Conservation (phyloP, 2,329 filamentous ascomycete species). For the Penicillium hordei region DNA sequence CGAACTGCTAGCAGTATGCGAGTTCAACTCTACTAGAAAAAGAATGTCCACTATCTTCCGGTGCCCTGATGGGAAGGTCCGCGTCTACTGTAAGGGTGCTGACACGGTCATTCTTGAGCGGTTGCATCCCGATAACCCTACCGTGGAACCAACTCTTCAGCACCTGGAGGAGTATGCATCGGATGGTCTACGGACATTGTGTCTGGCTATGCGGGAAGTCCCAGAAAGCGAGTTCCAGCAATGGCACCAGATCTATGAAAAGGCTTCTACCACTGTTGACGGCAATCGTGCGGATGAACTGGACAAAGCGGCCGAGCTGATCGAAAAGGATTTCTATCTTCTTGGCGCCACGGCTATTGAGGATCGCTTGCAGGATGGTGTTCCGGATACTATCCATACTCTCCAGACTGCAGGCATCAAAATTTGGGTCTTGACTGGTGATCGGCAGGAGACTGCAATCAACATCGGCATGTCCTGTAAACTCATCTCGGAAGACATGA, state of each 20-base stretch:
- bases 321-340: constrained; percentile 87
- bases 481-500: constrained; percentile 98
- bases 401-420: constrained; percentile 97
- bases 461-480: constrained; percentile 99
- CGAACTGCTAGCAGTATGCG: constrained; percentile 91
- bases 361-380: constrained; percentile 93
- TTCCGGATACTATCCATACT: constrained; percentile 96
- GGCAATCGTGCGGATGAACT: constrained; percentile 92
- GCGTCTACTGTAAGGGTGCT: constrained; percentile 92
- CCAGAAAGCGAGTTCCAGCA: constrained; percentile 84
- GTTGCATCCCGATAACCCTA: constrained; percentile 76
- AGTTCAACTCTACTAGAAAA: constrained; percentile 97
- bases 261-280: constrained; percentile 82
- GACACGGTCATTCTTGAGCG: constrained; percentile 97
- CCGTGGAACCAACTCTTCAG: constrained; percentile 83
- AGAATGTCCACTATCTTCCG: constrained; percentile 97
- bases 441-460: constrained; percentile 97
- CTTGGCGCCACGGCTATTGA: constrained; percentile 96
- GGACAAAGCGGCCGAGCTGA: constrained; percentile 94
- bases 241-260: constrained; percentile 84
- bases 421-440: constrained; percentile 96
- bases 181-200: constrained; percentile 90
- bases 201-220: constrained; percentile 89
- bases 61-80: constrained; percentile 91
- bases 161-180: constrained; percentile 99